phyloP scores from a whole-genome alignment of 306 rosid genomes.

The Trifolium pratense region DNA sequence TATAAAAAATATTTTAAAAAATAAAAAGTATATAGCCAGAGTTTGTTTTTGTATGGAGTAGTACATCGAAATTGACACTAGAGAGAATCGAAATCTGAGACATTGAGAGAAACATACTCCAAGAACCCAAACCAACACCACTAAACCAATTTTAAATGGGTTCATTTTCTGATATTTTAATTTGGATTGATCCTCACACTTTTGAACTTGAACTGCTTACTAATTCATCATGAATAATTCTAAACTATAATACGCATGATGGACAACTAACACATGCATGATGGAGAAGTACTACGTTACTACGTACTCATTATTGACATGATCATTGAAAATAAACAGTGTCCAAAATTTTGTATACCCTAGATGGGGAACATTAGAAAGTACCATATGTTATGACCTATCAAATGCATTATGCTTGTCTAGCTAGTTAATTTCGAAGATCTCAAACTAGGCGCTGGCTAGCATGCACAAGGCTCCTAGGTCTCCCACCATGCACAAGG shows the following conservation, averaged over 20 bases:
- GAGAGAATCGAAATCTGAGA: too few species aligned
- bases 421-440: not conserved
- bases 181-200: conserved; percentile 21
- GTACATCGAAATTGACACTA: too few species aligned
- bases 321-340: not conserved
- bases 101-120: too few species aligned
- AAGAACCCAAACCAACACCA: too few species aligned
- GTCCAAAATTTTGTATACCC: not conserved
- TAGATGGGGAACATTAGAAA: not conserved
- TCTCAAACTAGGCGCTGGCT: not conserved
- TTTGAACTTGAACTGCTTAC: too few species aligned
- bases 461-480: too few species aligned
- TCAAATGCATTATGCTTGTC: not conserved
- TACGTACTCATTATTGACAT: not conserved
- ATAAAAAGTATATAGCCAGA: too few species aligned
- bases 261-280: not conserved
- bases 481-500: too few species aligned
- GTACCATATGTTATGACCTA: not conserved
- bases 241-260: not conserved
- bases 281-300: not conserved
- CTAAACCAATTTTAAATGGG: too few species aligned
- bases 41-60: too few species aligned
- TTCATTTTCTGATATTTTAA: not conserved
- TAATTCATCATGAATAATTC: not conserved
- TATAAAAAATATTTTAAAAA: too few species aligned